phyloP scores from a whole-genome alignment of 257 asterid species.

The Dorcoceras hygrometricum region DNA sequence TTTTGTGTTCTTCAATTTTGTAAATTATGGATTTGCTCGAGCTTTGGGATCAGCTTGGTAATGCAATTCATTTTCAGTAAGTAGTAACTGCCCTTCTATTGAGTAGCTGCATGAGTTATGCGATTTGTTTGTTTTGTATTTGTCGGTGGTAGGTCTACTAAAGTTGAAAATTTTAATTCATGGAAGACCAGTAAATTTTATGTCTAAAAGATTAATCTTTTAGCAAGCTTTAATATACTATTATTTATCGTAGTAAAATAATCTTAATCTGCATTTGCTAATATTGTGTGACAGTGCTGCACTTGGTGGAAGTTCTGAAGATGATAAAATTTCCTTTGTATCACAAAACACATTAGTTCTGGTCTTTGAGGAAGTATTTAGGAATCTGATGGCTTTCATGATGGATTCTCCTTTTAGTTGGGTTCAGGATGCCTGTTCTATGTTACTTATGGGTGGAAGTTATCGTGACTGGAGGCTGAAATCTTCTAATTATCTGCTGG shows the following conservation, averaged over 20 bases:
- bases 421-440: slow-evolving; percentile 64
- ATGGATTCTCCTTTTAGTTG: slow-evolving; percentile 66
- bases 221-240: slow-evolving; percentile 1
- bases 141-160: slow-evolving; percentile 10
- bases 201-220: slow-evolving; percentile 2
- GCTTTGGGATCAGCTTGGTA: slow-evolving; percentile 11
- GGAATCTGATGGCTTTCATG: slow-evolving; percentile 55
- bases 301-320: slow-evolving; percentile 69
- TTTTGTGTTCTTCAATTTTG: background rate
- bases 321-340: slow-evolving; percentile 51
- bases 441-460: slow-evolving; percentile 37
- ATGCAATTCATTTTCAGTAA: slow-evolving; percentile 9
- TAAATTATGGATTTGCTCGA: slow-evolving; percentile 1
- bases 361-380: slow-evolving; percentile 55
- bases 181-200: slow-evolving; percentile 2
- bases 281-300: slow-evolving; percentile 66
- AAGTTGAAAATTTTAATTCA: background rate
- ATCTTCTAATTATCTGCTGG: slow-evolving; percentile 47
- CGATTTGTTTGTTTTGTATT: slow-evolving; percentile 12
- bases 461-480: slow-evolving; percentile 33
- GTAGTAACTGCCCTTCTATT: slow-evolving; percentile 13
- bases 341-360: slow-evolving; percentile 43
- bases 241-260: slow-evolving; percentile 17
- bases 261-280: slow-evolving; percentile 17
- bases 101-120: slow-evolving; percentile 6